These are phyloP conservation scores for Cryptosporidium canis DNA, from an alignment of 169 alveolate species.

Conservation along the genomic window DNA sequence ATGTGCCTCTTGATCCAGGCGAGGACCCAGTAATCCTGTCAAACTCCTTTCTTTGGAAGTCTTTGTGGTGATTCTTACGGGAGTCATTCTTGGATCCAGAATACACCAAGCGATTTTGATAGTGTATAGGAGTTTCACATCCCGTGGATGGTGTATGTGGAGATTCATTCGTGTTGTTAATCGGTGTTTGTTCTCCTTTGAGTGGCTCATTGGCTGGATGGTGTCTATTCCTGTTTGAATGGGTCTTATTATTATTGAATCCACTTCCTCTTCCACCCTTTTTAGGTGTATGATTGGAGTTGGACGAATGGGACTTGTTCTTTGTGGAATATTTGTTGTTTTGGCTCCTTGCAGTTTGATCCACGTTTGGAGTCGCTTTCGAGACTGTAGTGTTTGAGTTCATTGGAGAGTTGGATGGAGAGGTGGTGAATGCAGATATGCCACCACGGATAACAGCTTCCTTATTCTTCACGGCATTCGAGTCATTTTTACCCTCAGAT, in stretches of 20 bases:
- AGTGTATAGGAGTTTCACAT: slow-evolving; percentile 58
- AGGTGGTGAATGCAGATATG: background rate
- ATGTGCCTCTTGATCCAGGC: background rate
- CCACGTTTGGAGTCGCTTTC: background rate
- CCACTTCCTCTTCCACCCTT: slow-evolving; percentile 12
- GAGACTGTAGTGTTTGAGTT: background rate
- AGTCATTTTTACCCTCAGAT: slow-evolving; percentile 4
- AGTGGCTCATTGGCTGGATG: background rate
- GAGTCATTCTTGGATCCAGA: slow-evolving; percentile 1
- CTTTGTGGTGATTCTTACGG: background rate
- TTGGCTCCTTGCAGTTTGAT: background rate
- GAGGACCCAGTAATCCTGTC: background rate
- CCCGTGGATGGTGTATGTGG: slow-evolving; percentile 67
- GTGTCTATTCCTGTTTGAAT: background rate
- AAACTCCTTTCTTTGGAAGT: slow-evolving; percentile 3
- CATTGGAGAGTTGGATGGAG: background rate
- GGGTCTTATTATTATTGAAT: background rate
- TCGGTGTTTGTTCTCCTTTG: slow-evolving; percentile 42
- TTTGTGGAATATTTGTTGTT: background rate
- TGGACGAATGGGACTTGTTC: slow-evolving; percentile 4
- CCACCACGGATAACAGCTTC: background rate
- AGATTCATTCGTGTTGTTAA: slow-evolving; percentile 6
- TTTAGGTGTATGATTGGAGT: slow-evolving; percentile 15
- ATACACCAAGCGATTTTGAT: background rate
- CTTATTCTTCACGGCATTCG: background rate